Conservation (phyloP, 129 eudicot genomes). For the Glebionis coronaria region DNA sequence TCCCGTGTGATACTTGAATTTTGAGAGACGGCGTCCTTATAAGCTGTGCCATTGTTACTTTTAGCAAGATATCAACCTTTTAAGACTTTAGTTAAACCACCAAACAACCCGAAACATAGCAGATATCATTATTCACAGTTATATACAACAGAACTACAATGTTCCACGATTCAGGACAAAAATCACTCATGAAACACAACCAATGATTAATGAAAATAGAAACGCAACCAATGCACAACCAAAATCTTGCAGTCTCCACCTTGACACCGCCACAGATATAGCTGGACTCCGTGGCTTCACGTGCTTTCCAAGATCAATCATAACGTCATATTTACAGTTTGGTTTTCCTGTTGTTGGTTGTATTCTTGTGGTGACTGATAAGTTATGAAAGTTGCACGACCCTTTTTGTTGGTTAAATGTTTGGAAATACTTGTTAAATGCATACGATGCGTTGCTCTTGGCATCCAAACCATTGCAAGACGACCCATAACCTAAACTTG, state of each 20-base stretch:
- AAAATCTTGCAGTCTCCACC: constrained; percentile 12
- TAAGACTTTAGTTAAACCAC: constrained; percentile 3
- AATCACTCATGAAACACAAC: constrained; percentile 27
- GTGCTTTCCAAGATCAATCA: constrained; percentile 62
- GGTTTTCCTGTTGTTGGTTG: constrained; percentile 50
- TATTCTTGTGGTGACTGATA: constrained; percentile 44
- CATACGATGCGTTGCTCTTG: constrained; percentile 70
- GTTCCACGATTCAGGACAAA: constrained; percentile 28
- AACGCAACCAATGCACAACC: constrained; percentile 10
- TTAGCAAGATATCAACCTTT: not conserved
- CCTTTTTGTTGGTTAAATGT: constrained; percentile 64
- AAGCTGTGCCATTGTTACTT: no score
- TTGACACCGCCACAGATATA: constrained; percentile 16
- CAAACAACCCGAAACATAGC: not conserved
- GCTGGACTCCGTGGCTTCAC: constrained; percentile 26
- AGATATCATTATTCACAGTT: constrained; percentile 11
- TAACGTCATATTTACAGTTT: constrained; percentile 58
- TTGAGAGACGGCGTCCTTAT: no score
- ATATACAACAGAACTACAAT: constrained; percentile 3
- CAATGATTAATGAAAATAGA: constrained; percentile 11
- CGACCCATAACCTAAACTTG: constrained; percentile 82
- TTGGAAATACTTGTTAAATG: constrained; percentile 84
- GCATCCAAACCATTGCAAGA: constrained; percentile 74
- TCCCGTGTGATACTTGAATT: no score
- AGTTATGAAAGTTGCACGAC: constrained; percentile 62